Conservation (phyloP, 306 rosid genomes). For the Citrullus amarus region DNA sequence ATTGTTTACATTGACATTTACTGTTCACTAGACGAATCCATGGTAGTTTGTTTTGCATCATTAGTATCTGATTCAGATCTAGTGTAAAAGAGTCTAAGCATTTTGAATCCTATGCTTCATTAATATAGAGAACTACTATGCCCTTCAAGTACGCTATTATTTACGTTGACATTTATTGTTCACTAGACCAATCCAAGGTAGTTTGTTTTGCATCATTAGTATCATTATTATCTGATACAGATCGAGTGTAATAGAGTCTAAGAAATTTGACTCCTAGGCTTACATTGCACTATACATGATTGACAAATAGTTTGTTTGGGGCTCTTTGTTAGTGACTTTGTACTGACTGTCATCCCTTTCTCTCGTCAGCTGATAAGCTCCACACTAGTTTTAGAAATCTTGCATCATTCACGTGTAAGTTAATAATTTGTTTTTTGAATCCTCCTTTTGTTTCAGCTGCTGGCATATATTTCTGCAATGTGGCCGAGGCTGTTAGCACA, state of each 20-base stretch:
- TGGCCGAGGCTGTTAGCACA: conserved; percentile 47
- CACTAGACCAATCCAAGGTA: not conserved
- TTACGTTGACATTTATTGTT: not conserved
- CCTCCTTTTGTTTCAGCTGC: conserved; percentile 24
- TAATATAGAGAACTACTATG: not conserved
- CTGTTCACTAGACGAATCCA: not conserved
- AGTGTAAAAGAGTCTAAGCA: not conserved
- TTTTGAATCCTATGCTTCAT: not conserved
- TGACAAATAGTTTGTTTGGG: not conserved
- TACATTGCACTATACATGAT: not conserved
- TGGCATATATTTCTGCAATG: conserved; percentile 24
- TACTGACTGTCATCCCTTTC: not conserved
- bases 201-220: not conserved
- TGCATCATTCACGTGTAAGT: not conserved
- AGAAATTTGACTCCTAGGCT: not conserved
- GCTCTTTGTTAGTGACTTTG: not conserved
- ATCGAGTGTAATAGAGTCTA: not conserved
- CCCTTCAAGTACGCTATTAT: not conserved
- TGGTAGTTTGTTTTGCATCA: not conserved
- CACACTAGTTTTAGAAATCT: not conserved
- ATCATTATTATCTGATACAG: not conserved
- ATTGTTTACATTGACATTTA: not conserved
- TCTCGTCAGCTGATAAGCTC: not conserved
- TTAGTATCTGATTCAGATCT: not conserved
- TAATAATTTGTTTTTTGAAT: not conserved